Percentiles rank a stretch among this genome's conserved stretches.
Conservation (phyloP, 75 land plant genomes). For the Chamaecyparis obtusa region DNA sequence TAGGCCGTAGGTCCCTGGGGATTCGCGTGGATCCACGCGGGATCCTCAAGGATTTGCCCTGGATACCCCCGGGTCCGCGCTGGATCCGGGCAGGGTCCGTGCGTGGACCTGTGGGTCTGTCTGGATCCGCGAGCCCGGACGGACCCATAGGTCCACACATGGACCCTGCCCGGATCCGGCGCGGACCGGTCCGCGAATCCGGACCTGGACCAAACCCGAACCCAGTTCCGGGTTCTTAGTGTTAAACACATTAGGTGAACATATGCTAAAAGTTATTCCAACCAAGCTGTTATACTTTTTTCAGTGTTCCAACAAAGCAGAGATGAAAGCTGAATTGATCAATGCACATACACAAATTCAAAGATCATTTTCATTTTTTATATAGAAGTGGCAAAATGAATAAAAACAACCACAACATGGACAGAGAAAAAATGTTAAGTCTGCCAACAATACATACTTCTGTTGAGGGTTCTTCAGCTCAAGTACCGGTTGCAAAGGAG, state of each 20-base stretch:
- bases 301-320: background rate
- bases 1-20: too few species aligned
- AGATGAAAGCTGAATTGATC: background rate
- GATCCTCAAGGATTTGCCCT: too few species aligned
- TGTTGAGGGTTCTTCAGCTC: conserved; percentile 71
- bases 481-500: conserved; percentile 42
- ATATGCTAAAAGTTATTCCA: background rate
- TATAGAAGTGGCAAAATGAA: background rate
- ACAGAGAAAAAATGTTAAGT: background rate
- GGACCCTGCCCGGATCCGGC: too few species aligned
- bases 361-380: background rate
- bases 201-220: too few species aligned
- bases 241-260: background rate
- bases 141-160: too few species aligned
- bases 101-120: too few species aligned
- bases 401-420: background rate
- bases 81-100: too few species aligned
- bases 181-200: too few species aligned
- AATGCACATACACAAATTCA: background rate
- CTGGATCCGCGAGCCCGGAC: too few species aligned
- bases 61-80: too few species aligned
- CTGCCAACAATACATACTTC: conserved; percentile 20
- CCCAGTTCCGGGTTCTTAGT: too few species aligned
- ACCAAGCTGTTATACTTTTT: background rate
- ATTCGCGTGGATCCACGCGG: too few species aligned